Conservation (phyloP, 805 yeast species). For the Candida ipomoeae region DNA sequence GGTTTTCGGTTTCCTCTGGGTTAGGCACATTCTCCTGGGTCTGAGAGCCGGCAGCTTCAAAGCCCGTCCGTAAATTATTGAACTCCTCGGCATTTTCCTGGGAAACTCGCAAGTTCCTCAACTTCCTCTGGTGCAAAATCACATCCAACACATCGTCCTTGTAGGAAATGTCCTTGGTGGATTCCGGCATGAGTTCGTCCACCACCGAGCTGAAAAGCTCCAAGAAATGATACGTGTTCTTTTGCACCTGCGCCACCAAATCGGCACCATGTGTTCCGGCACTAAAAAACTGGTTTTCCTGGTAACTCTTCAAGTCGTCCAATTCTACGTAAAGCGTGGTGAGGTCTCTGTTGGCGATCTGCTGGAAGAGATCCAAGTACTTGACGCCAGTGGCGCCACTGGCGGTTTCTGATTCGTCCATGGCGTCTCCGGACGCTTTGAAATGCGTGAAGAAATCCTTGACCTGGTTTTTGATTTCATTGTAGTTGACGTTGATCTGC, state of each 20-base stretch:
- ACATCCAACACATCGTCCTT: slow-evolving; percentile 91
- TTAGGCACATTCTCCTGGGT: not conserved
- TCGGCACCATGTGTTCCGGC: slow-evolving; percentile 18
- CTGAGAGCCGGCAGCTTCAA: slow-evolving; percentile 22
- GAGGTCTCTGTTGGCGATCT: slow-evolving; percentile 78
- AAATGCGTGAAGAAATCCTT: slow-evolving; percentile 66
- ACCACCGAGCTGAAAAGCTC: slow-evolving; percentile 73
- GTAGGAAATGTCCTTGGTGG: slow-evolving; percentile 75
- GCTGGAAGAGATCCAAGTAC: slow-evolving; percentile 69
- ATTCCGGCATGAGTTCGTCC: slow-evolving; percentile 81
- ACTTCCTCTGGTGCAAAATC: slow-evolving; percentile 81
- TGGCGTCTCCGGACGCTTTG: slow-evolving; percentile 36
- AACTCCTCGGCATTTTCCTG: slow-evolving; percentile 65
- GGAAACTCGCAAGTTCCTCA: slow-evolving; percentile 71
- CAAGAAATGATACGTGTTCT: slow-evolving; percentile 73
- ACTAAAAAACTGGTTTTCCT: slow-evolving; percentile 37
- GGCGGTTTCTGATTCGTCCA: slow-evolving; percentile 4
- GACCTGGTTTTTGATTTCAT: slow-evolving; percentile 53
- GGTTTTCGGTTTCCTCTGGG: slow-evolving; percentile 31
- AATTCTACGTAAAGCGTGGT: slow-evolving; percentile 69
- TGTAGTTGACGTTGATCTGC: slow-evolving; percentile 70
- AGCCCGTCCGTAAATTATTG: slow-evolving; percentile 37
- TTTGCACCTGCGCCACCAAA: slow-evolving; percentile 56
- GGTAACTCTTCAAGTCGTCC: slow-evolving; percentile 77
- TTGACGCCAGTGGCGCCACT: slow-evolving; percentile 37